Percentiles rank a stretch among this genome's conserved stretches.
These are phyloP conservation scores for Ettlia oleoabundans DNA, from an alignment of 139 green algal genomes.

Conservation along the genomic window DNA sequence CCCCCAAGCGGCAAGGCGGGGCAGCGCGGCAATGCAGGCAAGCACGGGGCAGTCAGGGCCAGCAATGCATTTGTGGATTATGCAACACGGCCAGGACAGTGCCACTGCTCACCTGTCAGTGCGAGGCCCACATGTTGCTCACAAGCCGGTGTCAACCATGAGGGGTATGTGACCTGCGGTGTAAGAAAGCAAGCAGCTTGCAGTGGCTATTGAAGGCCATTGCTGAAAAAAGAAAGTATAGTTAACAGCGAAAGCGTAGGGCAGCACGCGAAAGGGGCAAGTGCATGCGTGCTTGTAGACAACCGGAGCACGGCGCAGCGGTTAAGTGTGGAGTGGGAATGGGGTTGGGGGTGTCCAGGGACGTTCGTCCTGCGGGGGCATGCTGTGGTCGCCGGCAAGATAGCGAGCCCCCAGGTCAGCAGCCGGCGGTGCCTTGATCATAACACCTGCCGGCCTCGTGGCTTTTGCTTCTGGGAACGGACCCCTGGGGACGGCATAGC, in stretches of 20 bases:
- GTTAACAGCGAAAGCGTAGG: too few species aligned
- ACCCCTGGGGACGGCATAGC: constrained; percentile 47
- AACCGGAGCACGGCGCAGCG: background rate
- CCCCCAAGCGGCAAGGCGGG: background rate
- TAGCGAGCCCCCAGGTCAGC: constrained; percentile 65
- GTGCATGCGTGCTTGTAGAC: background rate
- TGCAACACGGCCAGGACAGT: too few species aligned
- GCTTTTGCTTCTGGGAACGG: constrained; percentile 80
- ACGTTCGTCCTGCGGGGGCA: constrained; percentile 62
- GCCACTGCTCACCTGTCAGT: too few species aligned
- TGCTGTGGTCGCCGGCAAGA: constrained; percentile 45
- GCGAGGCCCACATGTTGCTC: too few species aligned
- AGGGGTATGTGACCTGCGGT: too few species aligned
- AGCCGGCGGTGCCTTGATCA: constrained; percentile 65
- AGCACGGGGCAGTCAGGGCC: background rate
- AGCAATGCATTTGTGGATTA: background rate
- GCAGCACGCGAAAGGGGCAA: background rate
- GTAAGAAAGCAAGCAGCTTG: too few species aligned
- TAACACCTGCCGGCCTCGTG: constrained; percentile 60
- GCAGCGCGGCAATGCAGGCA: too few species aligned
- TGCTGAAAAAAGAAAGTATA: too few species aligned
- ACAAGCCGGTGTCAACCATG: too few species aligned
- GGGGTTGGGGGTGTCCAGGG: constrained; percentile 60
- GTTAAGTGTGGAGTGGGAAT: too few species aligned
- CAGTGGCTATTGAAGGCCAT: too few species aligned